Evolutionary conservation across 164 flowering plant genomes (phyloP).

Genomic region (Stephania cephalantha): DNA sequence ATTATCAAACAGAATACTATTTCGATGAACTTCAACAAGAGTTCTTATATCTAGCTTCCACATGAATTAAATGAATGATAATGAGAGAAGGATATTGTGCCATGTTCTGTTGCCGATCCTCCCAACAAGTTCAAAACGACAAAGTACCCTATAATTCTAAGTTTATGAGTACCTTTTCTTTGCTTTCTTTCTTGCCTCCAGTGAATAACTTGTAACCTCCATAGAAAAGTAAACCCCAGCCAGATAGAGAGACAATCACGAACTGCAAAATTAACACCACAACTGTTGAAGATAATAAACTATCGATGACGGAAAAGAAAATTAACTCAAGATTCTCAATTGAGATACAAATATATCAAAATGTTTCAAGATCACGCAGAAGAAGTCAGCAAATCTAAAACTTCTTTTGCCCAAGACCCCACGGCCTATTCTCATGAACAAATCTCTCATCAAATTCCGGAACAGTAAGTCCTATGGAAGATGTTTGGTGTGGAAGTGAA

Average conservation of each 20-base stretch:
- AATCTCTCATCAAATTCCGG: too few relatives aligned
- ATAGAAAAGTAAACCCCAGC: conserved; percentile 47
- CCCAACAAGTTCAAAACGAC: not conserved
- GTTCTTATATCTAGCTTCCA: not conserved
- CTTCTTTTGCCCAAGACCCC: too few relatives aligned
- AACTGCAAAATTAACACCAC: conserved; percentile 44
- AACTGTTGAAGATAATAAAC: not conserved
- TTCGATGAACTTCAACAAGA: not conserved
- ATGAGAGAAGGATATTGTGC: not conserved
- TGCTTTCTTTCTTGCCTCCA: conserved; percentile 44
- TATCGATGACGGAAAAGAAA: conserved; percentile 8
- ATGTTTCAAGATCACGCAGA: not conserved
- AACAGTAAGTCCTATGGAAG: too few relatives aligned
- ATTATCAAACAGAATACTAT: too few relatives aligned
- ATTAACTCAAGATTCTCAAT: not conserved
- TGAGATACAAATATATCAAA: not conserved
- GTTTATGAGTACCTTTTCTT: conserved; percentile 53
- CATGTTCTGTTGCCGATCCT: not conserved
- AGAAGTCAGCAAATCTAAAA: not conserved
- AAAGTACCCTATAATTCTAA: not conserved
- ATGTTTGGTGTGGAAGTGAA: too few relatives aligned
- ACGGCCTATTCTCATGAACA: too few relatives aligned
- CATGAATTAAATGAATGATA: not conserved
- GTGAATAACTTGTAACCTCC: conserved; percentile 47
- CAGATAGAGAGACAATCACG: conserved; percentile 42